Conservation (phyloP, 2,329 filamentous ascomycete species). For the Cryphonectria parasitica region DNA sequence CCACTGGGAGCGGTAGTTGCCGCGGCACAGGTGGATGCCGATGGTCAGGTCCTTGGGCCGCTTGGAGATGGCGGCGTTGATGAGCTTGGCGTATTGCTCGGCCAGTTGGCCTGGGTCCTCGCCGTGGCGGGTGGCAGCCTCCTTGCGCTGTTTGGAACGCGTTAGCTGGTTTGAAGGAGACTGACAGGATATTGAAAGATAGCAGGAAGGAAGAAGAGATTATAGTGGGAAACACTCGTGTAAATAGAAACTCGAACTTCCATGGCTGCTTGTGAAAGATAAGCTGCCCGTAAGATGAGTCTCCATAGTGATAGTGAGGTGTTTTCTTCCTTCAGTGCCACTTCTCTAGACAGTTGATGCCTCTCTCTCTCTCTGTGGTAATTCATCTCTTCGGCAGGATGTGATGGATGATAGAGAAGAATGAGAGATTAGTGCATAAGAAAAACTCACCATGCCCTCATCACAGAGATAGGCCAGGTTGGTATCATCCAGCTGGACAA, state of each 20-base stretch:
- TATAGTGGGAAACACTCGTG: no score
- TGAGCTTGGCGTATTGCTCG: conserved; percentile 56
- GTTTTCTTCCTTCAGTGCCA: no score
- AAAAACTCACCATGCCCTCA: conserved; percentile 48
- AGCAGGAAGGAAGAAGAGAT: no score
- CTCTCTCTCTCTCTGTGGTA: no score
- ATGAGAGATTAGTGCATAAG: not conserved
- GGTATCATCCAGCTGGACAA: conserved; percentile 63
- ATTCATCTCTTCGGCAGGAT: no score
- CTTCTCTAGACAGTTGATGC: no score
- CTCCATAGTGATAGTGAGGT: no score
- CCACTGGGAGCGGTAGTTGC: conserved; percentile 61
- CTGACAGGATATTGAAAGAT: not conserved
- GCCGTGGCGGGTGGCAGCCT: conserved; percentile 54
- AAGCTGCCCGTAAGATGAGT: no score
- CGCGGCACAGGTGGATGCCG: conserved; percentile 60
- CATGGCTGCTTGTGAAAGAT: not conserved
- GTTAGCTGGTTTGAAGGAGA: not conserved
- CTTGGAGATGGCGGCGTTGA: conserved; percentile 57
- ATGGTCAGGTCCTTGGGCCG: conserved; percentile 58
- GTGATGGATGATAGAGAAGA: no score
- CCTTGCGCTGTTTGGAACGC: conserved; percentile 40
- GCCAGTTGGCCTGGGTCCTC: conserved; percentile 53
- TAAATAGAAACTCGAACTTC: not conserved
- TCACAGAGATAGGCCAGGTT: conserved; percentile 65